Evolutionary conservation across 331 rosid genomes (phyloP), one percentile per base, ranked within the genome.

Genomic region (Phaseolus coccineus): DNA sequence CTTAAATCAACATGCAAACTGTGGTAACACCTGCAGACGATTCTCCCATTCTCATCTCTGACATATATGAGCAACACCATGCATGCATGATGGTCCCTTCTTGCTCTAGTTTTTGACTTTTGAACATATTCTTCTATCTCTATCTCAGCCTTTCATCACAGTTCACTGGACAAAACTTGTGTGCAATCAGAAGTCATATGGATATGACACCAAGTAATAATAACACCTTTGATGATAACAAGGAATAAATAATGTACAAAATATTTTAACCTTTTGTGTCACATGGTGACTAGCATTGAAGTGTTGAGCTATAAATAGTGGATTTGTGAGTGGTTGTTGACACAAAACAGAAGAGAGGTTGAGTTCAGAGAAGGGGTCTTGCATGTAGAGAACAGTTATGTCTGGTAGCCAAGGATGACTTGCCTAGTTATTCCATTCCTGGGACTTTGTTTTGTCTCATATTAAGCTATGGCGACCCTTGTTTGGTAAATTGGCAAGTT

Each of bases 371-470:
- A 89, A 83, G 64, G 65, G 77, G 92, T 69, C 88, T 86, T 68
- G 88, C 81, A 81, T 87, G 90, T 80, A 80, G 90, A 78, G 69
- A 22, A 91, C 86, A 86, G 84, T 82, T 85, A 75, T 64, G 83
- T 85, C 79, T 85, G 75, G 33, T 86, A 89, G 89, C 90, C 90
- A 89, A 86, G 92, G 91, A 91, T 87, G 96, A 52, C 89, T 84
- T 87, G 90, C 90, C 96, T 87, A 57, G 69, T 50, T 67, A 39
- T 77, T 71, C 81, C 86, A 77, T 35, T 46, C 24, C 0, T 0
- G 46, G 68, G 67, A 30, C 58, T 72, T 47, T 56, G 11, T 2
- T 19, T 6, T 13, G 24, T 51, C 4, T 44, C 10, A 0, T 35
- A 3, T 4, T 2, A 56, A 56, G 44, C 47, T 74, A 33, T 55